Conservation (phyloP, 2,329 filamentous ascomycete genomes). For the Verticillium klebahnii region DNA sequence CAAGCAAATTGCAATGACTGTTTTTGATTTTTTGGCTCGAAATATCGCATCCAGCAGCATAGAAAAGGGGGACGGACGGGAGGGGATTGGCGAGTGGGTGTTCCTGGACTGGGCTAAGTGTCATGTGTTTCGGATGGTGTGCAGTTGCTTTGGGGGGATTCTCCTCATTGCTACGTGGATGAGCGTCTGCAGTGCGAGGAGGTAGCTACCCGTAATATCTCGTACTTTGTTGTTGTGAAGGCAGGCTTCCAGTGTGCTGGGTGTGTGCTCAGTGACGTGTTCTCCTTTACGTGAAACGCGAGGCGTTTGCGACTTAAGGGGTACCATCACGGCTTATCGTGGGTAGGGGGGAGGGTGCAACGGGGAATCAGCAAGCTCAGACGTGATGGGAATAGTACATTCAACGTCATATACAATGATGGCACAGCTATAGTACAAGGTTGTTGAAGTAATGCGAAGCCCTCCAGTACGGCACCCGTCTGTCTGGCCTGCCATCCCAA, state of each 20-base stretch:
- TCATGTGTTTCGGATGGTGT: background rate
- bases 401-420: background rate
- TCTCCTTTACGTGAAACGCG: background rate
- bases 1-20: slow-evolving; percentile 8
- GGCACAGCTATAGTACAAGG: background rate
- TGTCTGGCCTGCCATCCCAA: background rate
- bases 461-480: background rate
- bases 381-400: background rate
- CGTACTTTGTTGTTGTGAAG: background rate
- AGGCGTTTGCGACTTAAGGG: background rate
- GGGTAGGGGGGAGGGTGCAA: no score
- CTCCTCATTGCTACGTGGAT: background rate
- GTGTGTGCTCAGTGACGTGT: background rate
- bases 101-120: background rate
- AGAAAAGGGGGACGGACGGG: slow-evolving; percentile 1
- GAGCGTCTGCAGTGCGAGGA: background rate
- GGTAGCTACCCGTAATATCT: background rate
- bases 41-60: background rate
- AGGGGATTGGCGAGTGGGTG: background rate
- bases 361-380: background rate
- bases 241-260: background rate
- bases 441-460: background rate
- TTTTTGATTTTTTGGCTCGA: slow-evolving; percentile 10
- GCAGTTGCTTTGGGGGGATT: background rate
- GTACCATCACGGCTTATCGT: background rate